phyloP scores from a whole-genome alignment of 2,329 filamentous ascomycete species.

The Chaetomiaceae sp. region DNA sequence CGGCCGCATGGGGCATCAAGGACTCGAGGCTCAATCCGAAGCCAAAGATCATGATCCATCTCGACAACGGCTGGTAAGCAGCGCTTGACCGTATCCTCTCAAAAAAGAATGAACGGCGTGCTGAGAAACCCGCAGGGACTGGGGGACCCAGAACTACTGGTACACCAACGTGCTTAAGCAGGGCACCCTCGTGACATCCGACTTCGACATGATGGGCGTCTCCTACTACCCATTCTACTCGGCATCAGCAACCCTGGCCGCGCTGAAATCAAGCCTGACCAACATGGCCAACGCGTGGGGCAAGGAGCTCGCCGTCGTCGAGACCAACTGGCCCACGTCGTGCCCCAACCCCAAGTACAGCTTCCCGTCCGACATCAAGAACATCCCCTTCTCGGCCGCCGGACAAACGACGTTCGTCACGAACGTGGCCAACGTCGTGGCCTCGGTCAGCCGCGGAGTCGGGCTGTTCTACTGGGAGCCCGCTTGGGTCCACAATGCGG shows the following conservation, averaged over 20 bases:
- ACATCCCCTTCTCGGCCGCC: constrained; percentile 56
- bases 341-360: constrained; percentile 54
- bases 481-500: constrained; percentile 62
- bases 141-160: constrained; percentile 55
- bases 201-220: constrained; percentile 69
- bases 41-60: constrained; percentile 68
- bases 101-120: neutral
- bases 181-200: constrained; percentile 45
- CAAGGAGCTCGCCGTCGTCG: constrained; percentile 64
- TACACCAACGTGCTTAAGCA: constrained; percentile 53
- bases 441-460: constrained; percentile 46
- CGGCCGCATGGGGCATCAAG: constrained; percentile 59
- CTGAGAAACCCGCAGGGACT: constrained; percentile 41
- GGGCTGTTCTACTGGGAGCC: constrained; percentile 74
- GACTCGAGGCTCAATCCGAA: constrained; percentile 52
- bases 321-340: constrained; percentile 64
- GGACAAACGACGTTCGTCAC: constrained; percentile 61
- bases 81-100: neutral
- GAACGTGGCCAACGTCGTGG: constrained; percentile 53
- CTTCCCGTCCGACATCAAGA: constrained; percentile 56
- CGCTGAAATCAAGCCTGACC: constrained; percentile 49
- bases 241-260: constrained; percentile 51
- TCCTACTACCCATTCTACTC: constrained; percentile 72
- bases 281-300: constrained; percentile 58
- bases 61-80: constrained; percentile 62